Evolutionary conservation across 2,329 filamentous ascomycete species (phyloP).

Genomic region (Plenodomus tracheiphilus): DNA sequence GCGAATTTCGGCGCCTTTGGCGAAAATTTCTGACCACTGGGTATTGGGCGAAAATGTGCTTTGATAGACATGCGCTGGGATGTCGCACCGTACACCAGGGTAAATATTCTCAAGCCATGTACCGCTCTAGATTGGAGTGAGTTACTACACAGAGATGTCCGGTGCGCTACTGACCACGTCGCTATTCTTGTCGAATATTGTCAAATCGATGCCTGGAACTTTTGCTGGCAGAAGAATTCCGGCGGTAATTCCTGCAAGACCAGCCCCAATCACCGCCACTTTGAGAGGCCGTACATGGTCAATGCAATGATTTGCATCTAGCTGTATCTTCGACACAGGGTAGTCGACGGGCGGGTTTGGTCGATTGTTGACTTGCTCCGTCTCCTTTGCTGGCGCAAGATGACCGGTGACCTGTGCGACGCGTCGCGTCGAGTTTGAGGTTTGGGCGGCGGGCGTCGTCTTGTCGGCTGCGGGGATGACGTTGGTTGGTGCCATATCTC

Average conservation of each 20-base stretch:
- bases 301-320: constrained; percentile 32
- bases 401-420: constrained; percentile 32
- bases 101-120: constrained; percentile 45
- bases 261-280: constrained; percentile 67
- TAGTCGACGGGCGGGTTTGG: constrained; percentile 24
- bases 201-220: constrained; percentile 66
- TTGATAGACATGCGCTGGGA: constrained; percentile 46
- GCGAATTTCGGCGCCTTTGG: constrained; percentile 46
- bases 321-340: constrained; percentile 28
- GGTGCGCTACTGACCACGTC: constrained; percentile 36
- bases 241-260: constrained; percentile 65
- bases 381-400: constrained; percentile 24
- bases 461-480: constrained; percentile 16
- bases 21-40: constrained; percentile 49
- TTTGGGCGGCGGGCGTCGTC: constrained; percentile 10
- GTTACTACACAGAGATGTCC: no score
- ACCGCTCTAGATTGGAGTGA: constrained; percentile 23
- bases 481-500: constrained; percentile 18
- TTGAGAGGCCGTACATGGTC: constrained; percentile 41
- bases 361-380: constrained; percentile 14
- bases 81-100: constrained; percentile 38
- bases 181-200: constrained; percentile 55
- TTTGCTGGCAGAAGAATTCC: constrained; percentile 70
- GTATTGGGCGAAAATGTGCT: constrained; percentile 51
- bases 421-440: constrained; percentile 24